A percentile compares a stretch with the other conserved stretches of the same genome.
phyloP scores from a whole-genome alignment of 768 basidiomycete genomes.

The Trichaptum fuscoviolaceum region DNA sequence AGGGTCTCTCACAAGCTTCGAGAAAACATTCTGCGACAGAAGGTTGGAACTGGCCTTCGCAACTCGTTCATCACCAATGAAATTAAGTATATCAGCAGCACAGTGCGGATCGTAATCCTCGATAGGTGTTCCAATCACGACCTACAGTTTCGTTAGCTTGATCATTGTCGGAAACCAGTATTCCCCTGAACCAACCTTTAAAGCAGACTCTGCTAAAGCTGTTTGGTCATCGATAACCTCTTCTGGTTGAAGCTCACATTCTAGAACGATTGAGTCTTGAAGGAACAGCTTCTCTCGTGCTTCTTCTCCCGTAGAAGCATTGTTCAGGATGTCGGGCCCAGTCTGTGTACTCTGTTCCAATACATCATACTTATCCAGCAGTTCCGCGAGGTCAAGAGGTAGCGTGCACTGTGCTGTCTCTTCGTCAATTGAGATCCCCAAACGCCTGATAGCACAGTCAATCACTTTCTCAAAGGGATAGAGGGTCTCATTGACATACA shows the following conservation, averaged over 20 bases:
- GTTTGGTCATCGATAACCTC: conserved; percentile 33
- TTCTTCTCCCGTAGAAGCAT: conserved; percentile 64
- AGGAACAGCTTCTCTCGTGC: conserved; percentile 66
- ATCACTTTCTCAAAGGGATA: conserved; percentile 14
- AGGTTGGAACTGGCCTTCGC: conserved; percentile 54
- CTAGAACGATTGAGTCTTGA: conserved; percentile 47
- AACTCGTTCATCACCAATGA: conserved; percentile 51
- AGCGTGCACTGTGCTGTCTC: conserved; percentile 30
- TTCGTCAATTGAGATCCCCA: conserved; percentile 50
- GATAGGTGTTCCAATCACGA: conserved; percentile 68
- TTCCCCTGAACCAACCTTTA: conserved; percentile 49
- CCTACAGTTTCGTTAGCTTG: conserved; percentile 36
- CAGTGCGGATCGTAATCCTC: conserved; percentile 61
- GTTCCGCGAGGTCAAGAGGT: conserved; percentile 37
- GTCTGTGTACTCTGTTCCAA: conserved; percentile 34
- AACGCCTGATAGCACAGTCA: conserved; percentile 39
- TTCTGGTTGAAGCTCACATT: conserved; percentile 32
- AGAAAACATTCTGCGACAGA: conserved; percentile 58
- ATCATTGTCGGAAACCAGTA: background rate
- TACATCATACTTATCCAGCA: conserved; percentile 46
- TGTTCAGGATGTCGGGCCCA: conserved; percentile 73
- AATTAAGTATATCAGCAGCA: conserved; percentile 52
- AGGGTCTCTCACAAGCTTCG: conserved; percentile 59
- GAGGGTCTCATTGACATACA: conserved; percentile 48
- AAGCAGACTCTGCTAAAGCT: conserved; percentile 54